Percentiles rank a stretch among this genome's conserved stretches.
phyloP scores from a whole-genome alignment of 2,329 filamentous ascomycete species.

The Ophiocordyceps robertsii region DNA sequence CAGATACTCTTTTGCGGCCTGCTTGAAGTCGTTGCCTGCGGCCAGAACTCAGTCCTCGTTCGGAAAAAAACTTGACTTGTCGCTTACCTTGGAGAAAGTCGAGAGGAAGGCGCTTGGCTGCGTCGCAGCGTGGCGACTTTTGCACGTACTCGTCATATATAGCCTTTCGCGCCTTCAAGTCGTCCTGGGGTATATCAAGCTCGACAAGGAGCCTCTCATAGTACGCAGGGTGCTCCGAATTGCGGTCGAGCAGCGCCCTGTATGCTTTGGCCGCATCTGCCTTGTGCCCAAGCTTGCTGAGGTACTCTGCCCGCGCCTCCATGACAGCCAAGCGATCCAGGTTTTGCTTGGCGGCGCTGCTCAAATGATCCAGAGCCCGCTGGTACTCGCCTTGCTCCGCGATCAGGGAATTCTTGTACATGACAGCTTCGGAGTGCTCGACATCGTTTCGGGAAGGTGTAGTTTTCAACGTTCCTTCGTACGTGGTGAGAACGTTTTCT shows the following conservation, averaged over 20 bases:
- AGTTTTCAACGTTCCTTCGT: constrained; percentile 83
- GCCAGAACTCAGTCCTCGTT: constrained; percentile 7
- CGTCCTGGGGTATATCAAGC: constrained; percentile 45
- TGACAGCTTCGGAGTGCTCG: constrained; percentile 82
- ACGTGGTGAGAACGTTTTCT: constrained; percentile 81
- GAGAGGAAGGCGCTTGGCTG: constrained; percentile 71
- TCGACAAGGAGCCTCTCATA: constrained; percentile 65
- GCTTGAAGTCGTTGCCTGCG: constrained; percentile 62
- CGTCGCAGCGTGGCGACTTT: constrained; percentile 73
- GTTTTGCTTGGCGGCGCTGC: constrained; percentile 61
- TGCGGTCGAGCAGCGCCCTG: constrained; percentile 67
- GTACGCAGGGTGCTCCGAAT: constrained; percentile 76
- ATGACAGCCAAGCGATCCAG: constrained; percentile 75
- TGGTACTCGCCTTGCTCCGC: constrained; percentile 76
- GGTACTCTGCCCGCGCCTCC: constrained; percentile 75
- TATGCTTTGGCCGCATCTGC: constrained; percentile 76
- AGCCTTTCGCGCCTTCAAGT: constrained; percentile 52
- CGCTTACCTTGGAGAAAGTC: constrained; percentile 66
- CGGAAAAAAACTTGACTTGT: not conserved
- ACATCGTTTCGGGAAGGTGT: constrained; percentile 65
- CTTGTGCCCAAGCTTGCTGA: constrained; percentile 62
- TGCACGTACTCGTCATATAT: constrained; percentile 66
- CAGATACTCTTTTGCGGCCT: constrained; percentile 67
- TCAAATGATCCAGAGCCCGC: constrained; percentile 74
- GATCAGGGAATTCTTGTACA: constrained; percentile 95